Evolutionary conservation across 805 yeast species (phyloP).

Genomic region (Teunomyces kruisii): DNA sequence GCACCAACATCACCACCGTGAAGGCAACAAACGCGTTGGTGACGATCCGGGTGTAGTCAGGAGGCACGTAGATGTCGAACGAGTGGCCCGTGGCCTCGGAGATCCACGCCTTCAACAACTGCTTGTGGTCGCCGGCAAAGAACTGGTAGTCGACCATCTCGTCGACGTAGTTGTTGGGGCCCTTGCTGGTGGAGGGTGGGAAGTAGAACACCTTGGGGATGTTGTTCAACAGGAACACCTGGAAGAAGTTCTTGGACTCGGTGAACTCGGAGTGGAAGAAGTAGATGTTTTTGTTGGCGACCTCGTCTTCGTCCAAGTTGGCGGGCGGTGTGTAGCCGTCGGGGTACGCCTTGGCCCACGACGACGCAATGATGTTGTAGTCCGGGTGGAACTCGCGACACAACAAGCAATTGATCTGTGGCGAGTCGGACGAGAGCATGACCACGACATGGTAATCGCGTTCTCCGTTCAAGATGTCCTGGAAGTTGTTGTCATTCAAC

Average conservation of each 20-base stretch:
- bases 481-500: slow-evolving; percentile 57
- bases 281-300: slow-evolving; percentile 44
- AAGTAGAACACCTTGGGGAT: slow-evolving; percentile 78
- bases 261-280: slow-evolving; percentile 76
- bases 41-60: slow-evolving; percentile 40
- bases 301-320: slow-evolving; percentile 36
- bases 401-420: slow-evolving; percentile 72
- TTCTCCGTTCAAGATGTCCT: slow-evolving; percentile 55
- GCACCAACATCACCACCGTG: slow-evolving; percentile 23
- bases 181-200: slow-evolving; percentile 45
- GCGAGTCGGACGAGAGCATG: slow-evolving; percentile 70
- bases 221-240: slow-evolving; percentile 54
- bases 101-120: slow-evolving; percentile 38
- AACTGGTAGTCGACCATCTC: slow-evolving; percentile 46
- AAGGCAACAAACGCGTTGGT: slow-evolving; percentile 37
- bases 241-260: slow-evolving; percentile 53
- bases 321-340: slow-evolving; percentile 26
- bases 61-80: slow-evolving; percentile 39
- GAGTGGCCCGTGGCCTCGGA: slow-evolving; percentile 29
- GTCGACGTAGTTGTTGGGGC: slow-evolving; percentile 25
- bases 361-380: slow-evolving; percentile 56
- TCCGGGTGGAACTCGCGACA: slow-evolving; percentile 73
- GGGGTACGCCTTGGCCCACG: slow-evolving; percentile 58
- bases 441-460: slow-evolving; percentile 69
- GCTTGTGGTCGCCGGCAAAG: slow-evolving; percentile 43